Evolutionary conservation across 768 basidiomycete species (phyloP).

Genomic region (Butyriboletus loyo): DNA sequence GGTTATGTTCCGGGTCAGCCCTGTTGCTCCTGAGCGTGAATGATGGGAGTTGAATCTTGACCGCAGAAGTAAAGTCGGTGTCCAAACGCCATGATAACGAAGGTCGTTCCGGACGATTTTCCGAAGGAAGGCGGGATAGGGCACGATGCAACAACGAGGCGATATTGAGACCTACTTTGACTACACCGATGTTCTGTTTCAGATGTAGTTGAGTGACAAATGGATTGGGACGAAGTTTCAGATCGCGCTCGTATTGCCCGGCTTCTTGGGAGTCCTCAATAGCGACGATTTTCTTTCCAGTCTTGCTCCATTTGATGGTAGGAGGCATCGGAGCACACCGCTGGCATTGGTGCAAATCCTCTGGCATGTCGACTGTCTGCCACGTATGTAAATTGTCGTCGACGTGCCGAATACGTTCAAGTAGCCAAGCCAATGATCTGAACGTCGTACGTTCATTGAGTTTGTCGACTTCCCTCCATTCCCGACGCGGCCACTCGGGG

Average conservation of each 20-base stretch:
- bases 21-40: constrained; percentile 78
- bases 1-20: constrained; percentile 60
- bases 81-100: constrained; percentile 77
- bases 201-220: constrained; percentile 83
- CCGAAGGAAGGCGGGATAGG: constrained; percentile 68
- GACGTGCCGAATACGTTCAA: constrained; percentile 78
- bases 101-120: constrained; percentile 42
- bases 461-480: constrained; percentile 82
- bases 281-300: constrained; percentile 56
- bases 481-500: constrained; percentile 70
- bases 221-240: constrained; percentile 82
- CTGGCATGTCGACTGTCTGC: constrained; percentile 52
- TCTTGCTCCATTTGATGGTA: constrained; percentile 67
- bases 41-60: constrained; percentile 54
- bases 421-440: constrained; percentile 79
- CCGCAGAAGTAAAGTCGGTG: constrained; percentile 70
- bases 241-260: constrained; percentile 81
- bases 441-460: constrained; percentile 82
- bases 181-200: constrained; percentile 58
- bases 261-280: constrained; percentile 85
- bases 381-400: constrained; percentile 64
- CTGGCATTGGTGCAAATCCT: constrained; percentile 56
- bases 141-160: constrained; percentile 87
- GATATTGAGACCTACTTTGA: constrained; percentile 86
- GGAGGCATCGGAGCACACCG: constrained; percentile 83